Conservation (phyloP, 129 eudicot genomes). For the Arctium lappa region DNA sequence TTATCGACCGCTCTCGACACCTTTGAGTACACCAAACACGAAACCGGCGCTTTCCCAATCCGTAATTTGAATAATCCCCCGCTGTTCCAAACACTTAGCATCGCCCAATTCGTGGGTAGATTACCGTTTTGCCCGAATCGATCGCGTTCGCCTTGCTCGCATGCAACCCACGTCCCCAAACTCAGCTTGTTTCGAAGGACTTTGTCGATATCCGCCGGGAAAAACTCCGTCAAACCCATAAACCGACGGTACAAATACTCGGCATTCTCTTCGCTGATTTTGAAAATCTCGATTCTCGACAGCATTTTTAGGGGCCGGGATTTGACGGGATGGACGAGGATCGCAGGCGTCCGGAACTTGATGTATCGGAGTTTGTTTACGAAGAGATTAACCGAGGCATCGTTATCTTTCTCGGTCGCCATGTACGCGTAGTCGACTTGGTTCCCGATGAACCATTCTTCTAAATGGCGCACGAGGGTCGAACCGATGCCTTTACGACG, state of each 20-base stretch:
- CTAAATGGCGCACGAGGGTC: slow-evolving; percentile 41
- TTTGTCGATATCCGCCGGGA: slow-evolving; percentile 48
- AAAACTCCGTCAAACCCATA: slow-evolving; percentile 51
- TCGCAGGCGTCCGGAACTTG: slow-evolving; percentile 45
- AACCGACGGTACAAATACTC: slow-evolving; percentile 46
- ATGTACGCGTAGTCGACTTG: slow-evolving; percentile 55
- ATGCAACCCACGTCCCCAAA: slow-evolving; percentile 67
- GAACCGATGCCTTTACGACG: slow-evolving; percentile 49
- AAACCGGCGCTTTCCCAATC: slow-evolving; percentile 38
- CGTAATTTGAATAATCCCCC: slow-evolving; percentile 47
- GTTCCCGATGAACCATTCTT: slow-evolving; percentile 51
- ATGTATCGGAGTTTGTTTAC: slow-evolving; percentile 32
- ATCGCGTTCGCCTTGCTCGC: slow-evolving; percentile 11
- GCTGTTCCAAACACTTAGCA: slow-evolving; percentile 65
- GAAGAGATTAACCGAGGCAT: slow-evolving; percentile 47
- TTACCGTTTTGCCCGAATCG: slow-evolving; percentile 27
- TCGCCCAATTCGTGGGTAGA: slow-evolving; percentile 54
- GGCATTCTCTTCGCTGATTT: slow-evolving; percentile 42
- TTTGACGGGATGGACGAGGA: slow-evolving; percentile 48
- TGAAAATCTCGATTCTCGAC: slow-evolving; percentile 29
- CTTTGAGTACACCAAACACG: slow-evolving; percentile 34
- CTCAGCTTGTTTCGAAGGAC: slow-evolving; percentile 46
- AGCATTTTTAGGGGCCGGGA: slow-evolving; percentile 21
- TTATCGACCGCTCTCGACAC: slow-evolving; percentile 28
- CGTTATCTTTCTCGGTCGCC: slow-evolving; percentile 60